A percentile compares a stretch with the other conserved stretches of the same genome.
phyloP scores from a whole-genome alignment of 106 monocot genomes.

The Dioscorea dumetorum region DNA sequence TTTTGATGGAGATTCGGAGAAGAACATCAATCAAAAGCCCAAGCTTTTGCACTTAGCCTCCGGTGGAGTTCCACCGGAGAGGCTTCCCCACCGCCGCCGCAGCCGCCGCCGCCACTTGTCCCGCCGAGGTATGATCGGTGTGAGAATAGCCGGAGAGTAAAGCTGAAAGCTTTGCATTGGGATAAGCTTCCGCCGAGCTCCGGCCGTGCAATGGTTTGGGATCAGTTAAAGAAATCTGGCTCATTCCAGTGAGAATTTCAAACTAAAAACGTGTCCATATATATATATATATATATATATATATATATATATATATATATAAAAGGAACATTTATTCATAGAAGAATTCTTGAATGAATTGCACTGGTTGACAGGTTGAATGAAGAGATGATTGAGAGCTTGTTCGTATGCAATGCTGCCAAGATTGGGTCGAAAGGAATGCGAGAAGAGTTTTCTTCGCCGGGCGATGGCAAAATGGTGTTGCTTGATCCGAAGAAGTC shows the following conservation, averaged over 20 bases:
- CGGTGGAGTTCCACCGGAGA: not conserved
- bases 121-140: not conserved
- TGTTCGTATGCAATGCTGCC: constrained; percentile 17
- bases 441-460: not conserved
- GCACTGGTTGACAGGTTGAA: constrained; percentile 25
- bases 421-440: not conserved
- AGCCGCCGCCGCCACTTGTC: constrained; percentile 11
- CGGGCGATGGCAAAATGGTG: not conserved
- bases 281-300: not conserved
- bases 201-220: constrained; percentile 43
- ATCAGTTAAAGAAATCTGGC: constrained; percentile 27
- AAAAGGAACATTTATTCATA: not conserved
- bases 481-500: constrained; percentile 43
- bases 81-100: not conserved
- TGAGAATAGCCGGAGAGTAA: constrained; percentile 5
- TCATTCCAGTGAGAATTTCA: constrained; percentile 30
- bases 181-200: constrained; percentile 35
- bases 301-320: not conserved
- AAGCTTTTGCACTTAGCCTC: not conserved
- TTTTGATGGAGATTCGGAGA: no score
- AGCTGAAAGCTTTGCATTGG: constrained; percentile 44
- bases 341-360: not conserved
- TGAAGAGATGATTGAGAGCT: constrained; percentile 48
- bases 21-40: no score
- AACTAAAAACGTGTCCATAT: not conserved